Percentiles rank a stretch among this genome's conserved stretches.
phyloP scores from a whole-genome alignment of 257 asterid genomes.

The Scutellaria minor region DNA sequence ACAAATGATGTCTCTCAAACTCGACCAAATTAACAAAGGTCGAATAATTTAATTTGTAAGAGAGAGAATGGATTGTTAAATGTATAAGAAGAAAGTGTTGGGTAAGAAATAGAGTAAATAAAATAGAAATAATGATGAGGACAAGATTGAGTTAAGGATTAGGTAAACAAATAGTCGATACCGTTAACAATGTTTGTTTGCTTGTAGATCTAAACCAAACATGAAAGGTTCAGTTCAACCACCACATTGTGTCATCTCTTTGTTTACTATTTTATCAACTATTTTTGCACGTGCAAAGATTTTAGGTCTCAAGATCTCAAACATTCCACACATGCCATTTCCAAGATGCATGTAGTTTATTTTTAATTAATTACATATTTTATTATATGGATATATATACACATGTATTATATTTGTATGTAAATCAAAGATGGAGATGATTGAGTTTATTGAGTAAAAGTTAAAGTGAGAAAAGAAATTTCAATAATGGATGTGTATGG shows the following conservation, averaged over 20 bases:
- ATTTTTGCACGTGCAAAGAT: conserved; percentile 26
- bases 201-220: conserved; percentile 10
- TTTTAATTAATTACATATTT: no score
- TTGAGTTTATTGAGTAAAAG: no score
- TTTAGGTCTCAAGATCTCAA: conserved; percentile 27
- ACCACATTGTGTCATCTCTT: conserved; percentile 36
- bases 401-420: no score
- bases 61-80: no score
- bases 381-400: no score
- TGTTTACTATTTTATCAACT: conserved; percentile 16
- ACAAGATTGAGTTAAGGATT: conserved; percentile 34
- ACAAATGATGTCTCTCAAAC: no score
- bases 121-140: neutral
- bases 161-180: conserved; percentile 42
- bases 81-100: neutral
- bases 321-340: conserved; percentile 31
- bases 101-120: conserved; percentile 17
- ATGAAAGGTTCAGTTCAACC: conserved; percentile 34
- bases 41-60: no score
- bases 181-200: conserved; percentile 11
- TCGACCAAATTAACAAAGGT: no score
- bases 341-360: no score
- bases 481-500: no score
- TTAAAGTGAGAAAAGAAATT: no score
- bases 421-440: no score